Evolutionary conservation across 331 rosid species (phyloP), one percentile per base, ranked within the genome.

Genomic region (Stylosanthes scabra): DNA sequence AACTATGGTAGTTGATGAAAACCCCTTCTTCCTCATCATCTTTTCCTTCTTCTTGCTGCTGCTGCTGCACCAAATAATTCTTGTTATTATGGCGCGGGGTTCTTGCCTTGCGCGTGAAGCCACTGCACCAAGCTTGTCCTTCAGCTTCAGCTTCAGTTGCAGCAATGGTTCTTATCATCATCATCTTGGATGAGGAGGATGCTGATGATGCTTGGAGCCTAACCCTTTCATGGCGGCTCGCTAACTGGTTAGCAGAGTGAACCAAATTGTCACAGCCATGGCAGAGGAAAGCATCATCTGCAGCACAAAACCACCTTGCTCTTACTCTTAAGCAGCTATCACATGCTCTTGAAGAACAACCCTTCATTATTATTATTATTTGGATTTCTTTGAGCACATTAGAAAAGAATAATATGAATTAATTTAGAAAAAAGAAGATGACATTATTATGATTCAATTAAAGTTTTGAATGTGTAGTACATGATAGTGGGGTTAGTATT

Each of bases 221-320:
- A 11, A 84, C 91, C 75, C 97, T 82, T 61, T 92, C 83, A 40
- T 92, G 98, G 59, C 88, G 70, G 74, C 86, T 54, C 0, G 98
- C 95, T 42, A 92, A 70, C 29, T 81, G 91, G 76, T 92, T 92
- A 0, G 93, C 98, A 0, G 91, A 86, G 79, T 90, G 98, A 61
- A 92, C 95, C 3, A 86, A 69, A 2, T 61, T 82, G 34, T 92
- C 98, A 5, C 98, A 90, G 0, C 50, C 52, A 50, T 82, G 90
- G 83, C 98, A 92, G 6, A 92, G 89, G 71, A 92, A 92, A n/a
- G 98, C 98, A 66, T 90, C 96, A 34, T 90, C 98, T 3, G 96
- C 90, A 0, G 82, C 91, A 34, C 98, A 92, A 44, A 85, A 92
- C 96, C 98, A 92, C 2, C 95, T 79, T 0, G 96, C 96, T 45